Evolutionary conservation across 2,329 filamentous ascomycete species (phyloP), one percentile per base, ranked within the genome.

Genomic region (Alternaria sp.): DNA sequence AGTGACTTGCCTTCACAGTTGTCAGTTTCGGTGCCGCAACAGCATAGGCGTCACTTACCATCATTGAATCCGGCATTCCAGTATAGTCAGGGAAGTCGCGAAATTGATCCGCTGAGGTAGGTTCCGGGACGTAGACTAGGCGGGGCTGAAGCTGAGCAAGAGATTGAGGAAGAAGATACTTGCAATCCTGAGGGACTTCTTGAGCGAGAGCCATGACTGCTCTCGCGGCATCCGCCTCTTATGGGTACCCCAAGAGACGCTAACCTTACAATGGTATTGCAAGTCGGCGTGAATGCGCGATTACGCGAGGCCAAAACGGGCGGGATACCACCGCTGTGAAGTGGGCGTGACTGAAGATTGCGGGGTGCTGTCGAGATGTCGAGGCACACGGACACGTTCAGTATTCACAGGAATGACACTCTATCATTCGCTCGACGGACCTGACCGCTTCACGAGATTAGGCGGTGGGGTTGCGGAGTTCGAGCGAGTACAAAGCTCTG

Each of bases 361-460:
- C 54, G 64, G 55, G 54, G 60, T 65, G 44, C 59, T 19, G 60
- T 59, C 50, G 63, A 46, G 57, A 54, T 52, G 43, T 54, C 55
- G 68, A 60, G 65, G 28, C 47, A 25, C 23, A 59, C 36, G 23
- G 47, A 52, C 62, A 54, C 57, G 54, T 69, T 58, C 61, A 65
- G 66, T 49, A 71, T 69, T 70, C 69, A 73, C 66, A 50, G 32
- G 56, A 54, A 50, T 57, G 55, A 46, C 46, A 57, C 60, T 57
- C 56, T 61, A 30, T 67, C 60, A 71, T 69, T 73, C 66, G 71
- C 61, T 62, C 46, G 63, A 65, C 65, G 63, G 62, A 60, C 51
- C 57, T 59, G 60, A 71, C 69, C 63, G 64, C 73, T 68, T 71
- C 68, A 73, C 74, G 65, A 23, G 56, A 59, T 59, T 25, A 23